Base-by-base conservation (phyloP, 106 monocot genomes). In the Gastrodia elata region DNA sequence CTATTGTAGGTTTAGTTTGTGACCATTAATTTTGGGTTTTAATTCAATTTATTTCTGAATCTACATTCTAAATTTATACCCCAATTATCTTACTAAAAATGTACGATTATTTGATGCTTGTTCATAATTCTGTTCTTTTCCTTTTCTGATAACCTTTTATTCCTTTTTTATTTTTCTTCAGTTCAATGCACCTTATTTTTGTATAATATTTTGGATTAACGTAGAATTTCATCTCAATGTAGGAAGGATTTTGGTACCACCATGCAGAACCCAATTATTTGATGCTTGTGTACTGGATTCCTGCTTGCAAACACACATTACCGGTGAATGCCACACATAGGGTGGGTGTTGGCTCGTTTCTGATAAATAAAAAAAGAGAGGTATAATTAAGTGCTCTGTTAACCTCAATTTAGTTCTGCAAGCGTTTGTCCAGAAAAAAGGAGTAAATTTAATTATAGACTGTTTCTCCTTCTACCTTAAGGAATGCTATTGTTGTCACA, bases 201-300 rank as follows among this genome's bases (percentile, higher is more conserved):
- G 52, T 35, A 38, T 16, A 41, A 36, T 37, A 33, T 4, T 67
- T 65, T 42, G 42, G n/a, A 65, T 34, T 34, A 65, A 33, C 67
- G 22, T 32, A 75, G 55, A 57, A 44, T 44, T 36, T 70, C 46
- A 39, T 76, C 25, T 44, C 77, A 24, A 35, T 84, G 57, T 79
- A 97, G 96, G 90, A 92, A 75, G 96, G 96, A 35, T 97, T 97
- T 79, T 84, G 86, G 84, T 97, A 88, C 73, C 96, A 97, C 75
- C 96, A 97, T 86, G 96, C 96, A 68, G 96, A 97, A 79, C 79
- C 82, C 71, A 83, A 69, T 74, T 97, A 97, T 39, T 80, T 97
- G 77, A 97, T 97, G 96, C 90, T 97, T 76, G 86, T 85, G 6
- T 92, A 88, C 65, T 97, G 96, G 96, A 88, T 97, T 75, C 96